These are phyloP conservation scores for Ceratobasidium sp. DNA, from an alignment of 1,284 basidiomycete genomes.

Conservation along the genomic window DNA sequence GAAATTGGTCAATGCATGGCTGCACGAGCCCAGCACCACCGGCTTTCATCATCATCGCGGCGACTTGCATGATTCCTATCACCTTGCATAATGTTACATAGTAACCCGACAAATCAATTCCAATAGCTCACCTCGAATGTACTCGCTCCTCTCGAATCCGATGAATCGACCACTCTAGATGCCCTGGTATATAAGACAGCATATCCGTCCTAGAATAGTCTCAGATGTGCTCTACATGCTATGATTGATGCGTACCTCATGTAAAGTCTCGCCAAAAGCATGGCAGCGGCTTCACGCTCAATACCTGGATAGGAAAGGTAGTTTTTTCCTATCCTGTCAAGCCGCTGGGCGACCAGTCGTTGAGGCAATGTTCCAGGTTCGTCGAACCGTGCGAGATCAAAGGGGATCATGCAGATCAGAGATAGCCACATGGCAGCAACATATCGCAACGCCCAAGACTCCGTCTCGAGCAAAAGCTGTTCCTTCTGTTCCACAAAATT, in stretches of 20 bases:
- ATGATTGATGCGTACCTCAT: constrained; percentile 60
- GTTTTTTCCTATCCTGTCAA: constrained; percentile 67
- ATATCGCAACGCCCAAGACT: constrained; percentile 84
- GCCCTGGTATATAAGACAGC: constrained; percentile 55
- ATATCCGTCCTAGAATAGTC: constrained; percentile 65
- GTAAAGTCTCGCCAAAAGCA: constrained; percentile 76
- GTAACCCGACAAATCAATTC: neutral
- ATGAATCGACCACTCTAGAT: constrained; percentile 59
- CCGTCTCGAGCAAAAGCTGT: constrained; percentile 38
- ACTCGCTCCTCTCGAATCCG: constrained; percentile 52
- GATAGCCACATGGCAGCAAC: constrained; percentile 91
- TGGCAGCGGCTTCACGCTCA: constrained; percentile 79
- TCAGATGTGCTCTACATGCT: constrained; percentile 22
- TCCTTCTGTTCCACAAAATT: constrained; percentile 55
- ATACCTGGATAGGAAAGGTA: constrained; percentile 75
- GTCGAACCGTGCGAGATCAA: constrained; percentile 87
- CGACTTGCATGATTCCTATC: constrained; percentile 73
- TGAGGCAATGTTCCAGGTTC: constrained; percentile 47
- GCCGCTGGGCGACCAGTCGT: constrained; percentile 53
- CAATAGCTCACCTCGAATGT: constrained; percentile 62
- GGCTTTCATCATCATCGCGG: constrained; percentile 75
- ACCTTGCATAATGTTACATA: constrained; percentile 53
- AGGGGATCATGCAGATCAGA: constrained; percentile 92
- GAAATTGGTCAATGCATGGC: constrained; percentile 53
- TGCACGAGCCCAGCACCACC: constrained; percentile 64